These are phyloP conservation scores for Leucocoprinus gongylophorus DNA, from an alignment of 1,284 basidiomycete genomes.

Conservation along the genomic window DNA sequence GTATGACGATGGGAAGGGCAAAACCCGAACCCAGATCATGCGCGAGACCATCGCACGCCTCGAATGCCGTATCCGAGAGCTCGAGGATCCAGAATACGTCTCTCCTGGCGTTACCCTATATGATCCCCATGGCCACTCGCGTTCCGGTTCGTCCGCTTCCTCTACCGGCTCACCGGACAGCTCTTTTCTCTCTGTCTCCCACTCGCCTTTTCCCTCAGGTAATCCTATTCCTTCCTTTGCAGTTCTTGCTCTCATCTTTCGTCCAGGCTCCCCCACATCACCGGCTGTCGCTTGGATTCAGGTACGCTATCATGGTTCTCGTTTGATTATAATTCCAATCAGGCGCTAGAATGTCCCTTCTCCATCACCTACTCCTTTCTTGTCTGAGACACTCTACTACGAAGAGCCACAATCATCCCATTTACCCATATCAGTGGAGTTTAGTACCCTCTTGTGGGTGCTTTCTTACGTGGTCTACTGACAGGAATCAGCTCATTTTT, in stretches of 20 bases:
- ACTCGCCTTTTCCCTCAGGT: slow-evolving; percentile 59
- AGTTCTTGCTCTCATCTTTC: slow-evolving; percentile 12
- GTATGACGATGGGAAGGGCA: slow-evolving; percentile 60
- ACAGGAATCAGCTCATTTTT: slow-evolving; percentile 14
- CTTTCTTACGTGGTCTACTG: slow-evolving; percentile 1
- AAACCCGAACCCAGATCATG: slow-evolving; percentile 54
- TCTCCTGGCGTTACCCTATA: slow-evolving; percentile 45
- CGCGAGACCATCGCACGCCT: slow-evolving; percentile 52
- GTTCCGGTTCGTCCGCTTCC: slow-evolving; percentile 56
- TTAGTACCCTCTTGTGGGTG: slow-evolving; percentile 59
- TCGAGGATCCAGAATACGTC: slow-evolving; percentile 53
- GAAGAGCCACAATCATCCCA: slow-evolving; percentile 42
- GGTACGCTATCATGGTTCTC: slow-evolving; percentile 15
- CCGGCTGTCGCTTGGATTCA: slow-evolving; percentile 30
- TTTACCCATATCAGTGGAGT: slow-evolving; percentile 52
- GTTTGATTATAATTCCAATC: not conserved
- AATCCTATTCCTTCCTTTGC: slow-evolving; percentile 19
- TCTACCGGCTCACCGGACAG: slow-evolving; percentile 56
- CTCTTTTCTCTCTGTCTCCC: slow-evolving; percentile 49
- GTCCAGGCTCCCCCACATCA: slow-evolving; percentile 29
- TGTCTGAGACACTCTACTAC: slow-evolving; percentile 36
- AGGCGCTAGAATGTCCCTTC: slow-evolving; percentile 26
- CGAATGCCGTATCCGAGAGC: slow-evolving; percentile 48
- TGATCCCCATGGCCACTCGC: slow-evolving; percentile 44
- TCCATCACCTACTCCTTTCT: slow-evolving; percentile 43